Base-by-base conservation (phyloP, 192 early-diverging fungal species). In the Coemansia sp. region DNA sequence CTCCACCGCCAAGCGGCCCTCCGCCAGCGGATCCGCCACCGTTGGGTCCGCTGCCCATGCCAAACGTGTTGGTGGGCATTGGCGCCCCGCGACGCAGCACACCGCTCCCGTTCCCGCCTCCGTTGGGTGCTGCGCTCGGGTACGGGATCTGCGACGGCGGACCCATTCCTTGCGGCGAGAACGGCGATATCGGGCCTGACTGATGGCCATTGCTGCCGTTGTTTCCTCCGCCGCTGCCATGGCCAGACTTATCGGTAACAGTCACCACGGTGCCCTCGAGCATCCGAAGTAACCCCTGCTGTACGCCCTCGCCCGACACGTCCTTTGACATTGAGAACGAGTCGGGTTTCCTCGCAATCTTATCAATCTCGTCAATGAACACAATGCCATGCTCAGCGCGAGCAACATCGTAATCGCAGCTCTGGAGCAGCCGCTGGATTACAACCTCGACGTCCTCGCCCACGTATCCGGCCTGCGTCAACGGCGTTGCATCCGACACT, bases 311-410 rank as follows among this genome's bases (percentile, higher is more conserved):
- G 63, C 94, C 94, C 16, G 92, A 93, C 0, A 95, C 94, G 73
- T 95, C 94, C 56, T 90, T 90, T 13, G 91, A 90, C 43, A 89
- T 85, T 1, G 88, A 87, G 65, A 85, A 84, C 1, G 88, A 76
- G 71, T 95, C 93, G 0, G 90, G 87, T 59, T 91, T 84, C 59
- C 90, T 82, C 8, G 94, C 88, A 62, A 95, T 92, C 80, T 95
- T 95, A 84, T 95, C 94, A 62, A 95, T 93, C 72, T 95, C 94
- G 65, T 95, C 94, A 63, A 95, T 94, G 84, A 94, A 95, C 18
- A 95, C 88, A 58, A 95, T 93, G 0, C 94, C 94, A 12, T 87
- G 86, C 69, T 95, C 90, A 7, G 94, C 94, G 22, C 88, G 88
- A 40, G 87, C 86, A 45, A 95, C 91, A 61, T 95, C 90, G 63